Conservation (phyloP, 805 yeast genomes). For the Kodamaea hsintzibuensis region DNA sequence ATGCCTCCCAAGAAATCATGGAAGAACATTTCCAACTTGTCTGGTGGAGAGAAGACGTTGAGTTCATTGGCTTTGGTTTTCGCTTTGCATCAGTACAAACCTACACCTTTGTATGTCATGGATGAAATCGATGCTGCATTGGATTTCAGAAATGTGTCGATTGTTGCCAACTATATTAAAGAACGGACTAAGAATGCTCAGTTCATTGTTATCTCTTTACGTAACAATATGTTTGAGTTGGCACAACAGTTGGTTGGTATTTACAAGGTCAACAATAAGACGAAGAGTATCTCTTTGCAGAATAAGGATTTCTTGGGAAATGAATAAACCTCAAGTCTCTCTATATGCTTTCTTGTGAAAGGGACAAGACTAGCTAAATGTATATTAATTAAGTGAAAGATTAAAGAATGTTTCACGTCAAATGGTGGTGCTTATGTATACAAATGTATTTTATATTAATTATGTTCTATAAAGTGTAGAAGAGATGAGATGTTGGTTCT, state of each 20-base stretch:
- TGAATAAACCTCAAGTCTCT: neutral
- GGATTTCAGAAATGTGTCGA: conserved; percentile 94
- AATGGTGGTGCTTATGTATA: conserved; percentile 3
- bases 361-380: neutral
- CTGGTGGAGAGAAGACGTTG: conserved; percentile 97
- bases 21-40: conserved; percentile 91
- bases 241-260: conserved; percentile 94
- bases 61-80: conserved; percentile 94
- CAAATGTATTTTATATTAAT: conserved; percentile 5
- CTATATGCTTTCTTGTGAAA: too few relatives aligned
- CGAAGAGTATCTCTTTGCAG: conserved; percentile 75
- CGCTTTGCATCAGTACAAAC: conserved; percentile 93
- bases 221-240: conserved; percentile 97
- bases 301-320: conserved; percentile 52
- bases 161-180: conserved; percentile 95
- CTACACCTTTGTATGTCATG: conserved; percentile 97
- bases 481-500: too few relatives aligned
- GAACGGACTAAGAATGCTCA: conserved; percentile 96
- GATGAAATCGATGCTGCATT: conserved; percentile 99
- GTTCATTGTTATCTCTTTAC: conserved; percentile 88
- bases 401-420: neutral
- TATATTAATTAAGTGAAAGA: neutral
- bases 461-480: neutral
- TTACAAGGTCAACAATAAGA: conserved; percentile 89
- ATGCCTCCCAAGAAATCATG: conserved; percentile 99